Evolutionary conservation across 78 protist species (phyloP).

Genomic region (Polysphondylium violaceum): DNA sequence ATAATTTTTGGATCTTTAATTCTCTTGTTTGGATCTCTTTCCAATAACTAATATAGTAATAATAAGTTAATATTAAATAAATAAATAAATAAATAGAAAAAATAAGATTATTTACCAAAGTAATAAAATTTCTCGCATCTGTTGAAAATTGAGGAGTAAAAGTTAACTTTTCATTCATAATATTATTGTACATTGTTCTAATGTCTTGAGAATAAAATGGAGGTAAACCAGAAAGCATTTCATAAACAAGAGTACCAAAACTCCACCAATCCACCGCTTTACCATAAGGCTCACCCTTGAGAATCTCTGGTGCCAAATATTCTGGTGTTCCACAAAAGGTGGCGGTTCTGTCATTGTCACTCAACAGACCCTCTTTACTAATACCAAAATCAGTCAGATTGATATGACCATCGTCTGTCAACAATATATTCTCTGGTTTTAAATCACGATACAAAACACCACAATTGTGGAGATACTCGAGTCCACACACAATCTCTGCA

Average conservation of each 20-base stretch:
- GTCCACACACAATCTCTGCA: conserved; percentile 91
- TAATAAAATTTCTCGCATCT: conserved; percentile 71
- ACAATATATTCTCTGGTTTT: conserved; percentile 94
- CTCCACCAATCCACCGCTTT: conserved; percentile 97
- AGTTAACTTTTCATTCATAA: conserved; percentile 58
- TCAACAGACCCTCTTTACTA: conserved; percentile 88
- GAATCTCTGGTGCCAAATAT: conserved; percentile 94
- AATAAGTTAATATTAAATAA: conserved; percentile 63
- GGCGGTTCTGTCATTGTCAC: conserved; percentile 86
- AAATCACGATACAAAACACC: conserved; percentile 85
- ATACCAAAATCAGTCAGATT: conserved; percentile 98
- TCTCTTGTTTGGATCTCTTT: conserved; percentile 80
- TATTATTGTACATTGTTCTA: conserved; percentile 68
- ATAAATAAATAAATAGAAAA: neutral
- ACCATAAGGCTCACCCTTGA: conserved; percentile 87
- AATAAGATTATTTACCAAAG: no score
- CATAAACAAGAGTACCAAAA: conserved; percentile 93
- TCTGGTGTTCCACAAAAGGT: conserved; percentile 99
- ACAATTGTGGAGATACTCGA: conserved; percentile 90
- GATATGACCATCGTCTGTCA: conserved; percentile 92
- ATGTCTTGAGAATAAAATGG: conserved; percentile 80
- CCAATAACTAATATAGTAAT: conserved; percentile 18
- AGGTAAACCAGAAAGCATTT: conserved; percentile 86
- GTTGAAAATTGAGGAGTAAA: conserved; percentile 58
- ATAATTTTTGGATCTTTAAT: conserved; percentile 64